These are phyloP conservation scores for Pleurotus giganteus DNA, from an alignment of 768 basidiomycete genomes.

Conservation along the genomic window DNA sequence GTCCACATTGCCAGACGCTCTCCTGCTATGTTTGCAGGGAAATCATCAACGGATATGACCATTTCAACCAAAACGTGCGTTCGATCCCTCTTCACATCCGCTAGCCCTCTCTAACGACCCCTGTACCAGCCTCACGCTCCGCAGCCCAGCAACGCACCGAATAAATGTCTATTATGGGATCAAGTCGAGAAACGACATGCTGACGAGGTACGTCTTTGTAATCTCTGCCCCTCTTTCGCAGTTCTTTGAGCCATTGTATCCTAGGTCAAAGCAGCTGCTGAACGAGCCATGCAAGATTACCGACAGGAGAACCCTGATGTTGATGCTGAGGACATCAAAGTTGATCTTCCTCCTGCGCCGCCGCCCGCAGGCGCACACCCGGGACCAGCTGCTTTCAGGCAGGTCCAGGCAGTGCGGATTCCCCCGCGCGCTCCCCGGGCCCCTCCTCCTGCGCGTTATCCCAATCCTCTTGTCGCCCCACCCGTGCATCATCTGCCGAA, in stretches of 20 bases:
- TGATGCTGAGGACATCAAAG: constrained; percentile 54
- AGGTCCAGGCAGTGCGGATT: too few relatives aligned
- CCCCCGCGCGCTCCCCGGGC: too few relatives aligned
- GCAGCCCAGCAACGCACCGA: constrained; percentile 24
- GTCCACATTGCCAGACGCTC: constrained; percentile 65
- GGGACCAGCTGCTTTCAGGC: too few relatives aligned
- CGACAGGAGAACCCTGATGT: constrained; percentile 61
- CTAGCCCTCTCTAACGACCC: not conserved
- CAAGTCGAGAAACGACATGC: constrained; percentile 60
- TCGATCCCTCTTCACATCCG: constrained; percentile 1
- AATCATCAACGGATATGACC: constrained; percentile 72
- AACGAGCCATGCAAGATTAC: constrained; percentile 63
- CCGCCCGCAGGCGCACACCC: too few relatives aligned
- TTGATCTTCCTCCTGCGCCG: constrained; percentile 56
- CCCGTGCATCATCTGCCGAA: too few relatives aligned
- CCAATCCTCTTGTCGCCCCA: too few relatives aligned
- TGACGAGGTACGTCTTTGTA: constrained; percentile 48
- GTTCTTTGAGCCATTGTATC: not conserved
- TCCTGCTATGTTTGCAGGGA: constrained; percentile 87
- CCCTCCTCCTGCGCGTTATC: too few relatives aligned
- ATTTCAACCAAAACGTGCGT: constrained; percentile 55
- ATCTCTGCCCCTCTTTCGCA: not conserved
- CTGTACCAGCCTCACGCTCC: constrained; percentile 2
- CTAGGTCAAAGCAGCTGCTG: constrained; percentile 68
- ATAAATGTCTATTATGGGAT: constrained; percentile 71